phyloP scores from a whole-genome alignment of 2,329 filamentous ascomycete species.

The Blumeria graminis region DNA sequence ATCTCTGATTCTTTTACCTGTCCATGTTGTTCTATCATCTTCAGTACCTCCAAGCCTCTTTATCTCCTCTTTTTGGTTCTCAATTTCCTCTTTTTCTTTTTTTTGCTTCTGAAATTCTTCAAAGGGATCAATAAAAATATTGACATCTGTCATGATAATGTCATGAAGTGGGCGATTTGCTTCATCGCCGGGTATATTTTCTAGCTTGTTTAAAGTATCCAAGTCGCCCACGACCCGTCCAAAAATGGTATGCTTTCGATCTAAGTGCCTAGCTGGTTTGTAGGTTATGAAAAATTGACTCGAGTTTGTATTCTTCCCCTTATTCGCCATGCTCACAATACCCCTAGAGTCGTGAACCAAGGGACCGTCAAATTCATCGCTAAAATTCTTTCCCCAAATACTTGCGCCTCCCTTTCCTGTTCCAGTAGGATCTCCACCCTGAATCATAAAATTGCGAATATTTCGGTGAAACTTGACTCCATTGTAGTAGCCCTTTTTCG shows the following conservation, averaged over 20 bases:
- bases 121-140: slow-evolving; percentile 83
- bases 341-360: slow-evolving; percentile 63
- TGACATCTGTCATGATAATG: slow-evolving; percentile 58
- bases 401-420: slow-evolving; percentile 76
- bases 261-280: slow-evolving; percentile 58
- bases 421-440: slow-evolving; percentile 82
- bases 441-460: slow-evolving; percentile 92
- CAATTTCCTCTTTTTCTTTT: slow-evolving; percentile 33
- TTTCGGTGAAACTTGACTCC: slow-evolving; percentile 74
- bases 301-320: slow-evolving; percentile 93
- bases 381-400: slow-evolving; percentile 85
- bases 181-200: slow-evolving; percentile 52
- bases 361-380: slow-evolving; percentile 80
- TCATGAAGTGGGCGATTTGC: slow-evolving; percentile 52
- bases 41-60: slow-evolving; percentile 46
- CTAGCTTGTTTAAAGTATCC: slow-evolving; percentile 49
- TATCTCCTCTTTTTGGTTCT: slow-evolving; percentile 35
- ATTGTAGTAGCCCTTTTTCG: slow-evolving; percentile 76
- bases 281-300: slow-evolving; percentile 92
- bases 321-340: slow-evolving; percentile 86
- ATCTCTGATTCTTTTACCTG: slow-evolving; percentile 62
- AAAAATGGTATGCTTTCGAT: slow-evolving; percentile 95
- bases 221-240: slow-evolving; percentile 58
- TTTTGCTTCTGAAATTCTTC: slow-evolving; percentile 71
- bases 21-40: slow-evolving; percentile 86